A percentile compares a stretch with the other conserved stretches of the same genome.
Evolutionary conservation across 495 filamentous ascomycete species (phyloP).

Genomic region (Corynascus novoguineensis): DNA sequence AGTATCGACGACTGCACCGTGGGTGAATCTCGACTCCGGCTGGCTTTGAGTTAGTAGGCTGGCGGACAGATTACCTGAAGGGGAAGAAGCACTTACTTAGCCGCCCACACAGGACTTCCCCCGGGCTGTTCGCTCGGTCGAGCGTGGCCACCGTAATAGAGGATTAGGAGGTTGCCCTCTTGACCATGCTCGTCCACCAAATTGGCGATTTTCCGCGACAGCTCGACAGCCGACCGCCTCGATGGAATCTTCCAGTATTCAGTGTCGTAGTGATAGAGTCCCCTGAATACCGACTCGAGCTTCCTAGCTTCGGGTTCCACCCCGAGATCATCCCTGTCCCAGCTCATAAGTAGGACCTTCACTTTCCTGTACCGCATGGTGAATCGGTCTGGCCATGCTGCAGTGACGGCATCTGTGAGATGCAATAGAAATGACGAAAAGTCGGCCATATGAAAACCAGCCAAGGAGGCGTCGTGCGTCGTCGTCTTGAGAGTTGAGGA

Average conservation of each 20-base stretch:
- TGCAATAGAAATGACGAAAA: conserved; percentile 6
- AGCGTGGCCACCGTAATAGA: conserved; percentile 30
- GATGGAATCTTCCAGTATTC: conserved; percentile 22
- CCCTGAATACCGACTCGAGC: conserved; percentile 18
- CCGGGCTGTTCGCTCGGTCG: conserved; percentile 9
- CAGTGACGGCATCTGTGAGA: conserved; percentile 10
- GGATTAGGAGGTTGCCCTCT: conserved; percentile 20
- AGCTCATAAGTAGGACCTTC: conserved; percentile 29
- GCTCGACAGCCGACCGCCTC: conserved; percentile 8
- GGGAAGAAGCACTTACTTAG: conserved; percentile 4
- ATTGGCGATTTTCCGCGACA: conserved; percentile 13
- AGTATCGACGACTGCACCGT: conserved; percentile 19
- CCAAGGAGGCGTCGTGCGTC: conserved; percentile 12
- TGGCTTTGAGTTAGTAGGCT: not conserved
- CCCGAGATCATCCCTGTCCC: conserved; percentile 30
- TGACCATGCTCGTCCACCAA: conserved; percentile 3
- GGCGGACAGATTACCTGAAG: not conserved
- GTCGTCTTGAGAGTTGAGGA: not conserved
- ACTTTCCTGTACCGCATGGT: conserved; percentile 15
- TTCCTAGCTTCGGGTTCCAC: conserved; percentile 16
- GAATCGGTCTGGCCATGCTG: conserved; percentile 14
- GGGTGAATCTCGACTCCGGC: conserved; percentile 14
- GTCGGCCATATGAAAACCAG: conserved; percentile 13
- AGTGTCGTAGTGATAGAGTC: conserved; percentile 19
- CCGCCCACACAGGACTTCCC: conserved; percentile 20